Base-by-base conservation (phyloP, 306 rosid genomes). In the Mucuna pruriens region DNA sequence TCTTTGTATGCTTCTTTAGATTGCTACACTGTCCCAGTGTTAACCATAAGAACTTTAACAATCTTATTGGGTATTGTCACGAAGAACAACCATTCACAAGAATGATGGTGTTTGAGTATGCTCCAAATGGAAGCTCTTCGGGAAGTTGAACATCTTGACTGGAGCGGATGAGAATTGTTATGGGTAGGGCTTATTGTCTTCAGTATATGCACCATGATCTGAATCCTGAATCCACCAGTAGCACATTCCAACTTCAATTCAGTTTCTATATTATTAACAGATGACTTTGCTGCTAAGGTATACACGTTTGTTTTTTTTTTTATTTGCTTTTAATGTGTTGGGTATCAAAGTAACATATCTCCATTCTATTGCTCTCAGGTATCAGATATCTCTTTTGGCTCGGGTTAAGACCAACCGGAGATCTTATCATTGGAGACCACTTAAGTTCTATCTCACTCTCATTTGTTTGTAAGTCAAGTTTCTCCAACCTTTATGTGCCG, bases 81-180 rank as follows among this genome's bases (percentile, higher is more conserved):
- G 99, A 93, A 83, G 97, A 93, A 62, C 82, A 93, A 76, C 98
- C 98, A 19, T 93, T 96, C 78, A 88, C 90, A 1, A 87, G 97
- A 86, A 96, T 96, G 97, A 89, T 93, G 97, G 97, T 96, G 84
- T 96, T 96, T 71, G 99, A 96, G 84, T 96, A 93, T 84, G 98
- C 98, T 83, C 97, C 99, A n/a, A 96, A 87, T 62, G 99, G 99
- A 83, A 80, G 81, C 74, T 87, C 93, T 90, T 77, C 85, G 89
- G 88, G 99, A 92, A 77, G 75, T 83, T 75, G 99, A 91, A 83
- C 94, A 88, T 72, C 99, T 96, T 36, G 97, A 92, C 75, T 96
- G 99, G 99, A 85, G 64, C 25, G 86, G 87, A 86, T 87, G 88
- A 90, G 99, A 86, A 79, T 93, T 81, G 61, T 93, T 68, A 91